Evolutionary conservation across 306 rosid species (phyloP).

Genomic region (Cucurbita pepo): DNA sequence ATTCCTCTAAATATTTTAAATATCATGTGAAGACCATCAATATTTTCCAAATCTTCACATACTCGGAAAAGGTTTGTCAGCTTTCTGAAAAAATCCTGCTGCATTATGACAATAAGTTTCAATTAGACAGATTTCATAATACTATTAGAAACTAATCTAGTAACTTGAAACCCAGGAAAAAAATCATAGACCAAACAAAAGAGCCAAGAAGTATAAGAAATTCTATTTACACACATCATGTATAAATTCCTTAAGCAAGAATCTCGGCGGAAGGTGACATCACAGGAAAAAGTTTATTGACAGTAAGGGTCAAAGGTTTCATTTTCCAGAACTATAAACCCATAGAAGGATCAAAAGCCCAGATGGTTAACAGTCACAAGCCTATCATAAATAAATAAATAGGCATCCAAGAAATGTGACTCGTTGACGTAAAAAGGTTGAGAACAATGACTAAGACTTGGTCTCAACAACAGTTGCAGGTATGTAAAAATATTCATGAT

Average conservation of each 20-base stretch:
- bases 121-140: not conserved
- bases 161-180: not conserved
- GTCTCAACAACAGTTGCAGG: not conserved
- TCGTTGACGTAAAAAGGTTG: not conserved
- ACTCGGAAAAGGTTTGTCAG: constrained; percentile 53
- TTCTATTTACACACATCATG: not conserved
- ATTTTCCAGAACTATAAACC: not conserved
- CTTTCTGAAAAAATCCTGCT: constrained; percentile 78
- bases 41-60: constrained; percentile 61
- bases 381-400: not conserved
- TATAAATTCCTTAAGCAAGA: not conserved
- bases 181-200: not conserved
- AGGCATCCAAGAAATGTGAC: not conserved
- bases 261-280: not conserved
- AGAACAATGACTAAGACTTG: not conserved
- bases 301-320: not conserved
- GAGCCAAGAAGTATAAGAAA: not conserved
- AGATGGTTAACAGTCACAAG: not conserved
- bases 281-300: not conserved
- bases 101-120: constrained; percentile 3
- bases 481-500: not conserved
- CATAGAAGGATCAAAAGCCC: not conserved
- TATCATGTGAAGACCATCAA: constrained; percentile 79
- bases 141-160: not conserved
- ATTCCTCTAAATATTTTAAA: constrained; percentile 84